These are phyloP conservation scores for Saturnispora diversa DNA, from an alignment of 805 yeast genomes.

Conservation along the genomic window DNA sequence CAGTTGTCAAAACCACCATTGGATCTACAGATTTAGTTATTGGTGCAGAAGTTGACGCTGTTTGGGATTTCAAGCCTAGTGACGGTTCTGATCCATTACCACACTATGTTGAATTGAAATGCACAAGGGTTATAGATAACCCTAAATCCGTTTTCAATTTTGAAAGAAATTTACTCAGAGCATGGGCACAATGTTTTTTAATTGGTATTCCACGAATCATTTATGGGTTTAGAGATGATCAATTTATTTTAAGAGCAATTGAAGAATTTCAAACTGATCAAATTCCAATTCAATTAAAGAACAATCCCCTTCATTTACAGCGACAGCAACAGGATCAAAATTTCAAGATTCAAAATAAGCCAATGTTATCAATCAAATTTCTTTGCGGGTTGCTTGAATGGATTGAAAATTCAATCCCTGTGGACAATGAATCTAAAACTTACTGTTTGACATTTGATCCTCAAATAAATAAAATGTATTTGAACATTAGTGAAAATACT, in stretches of 20 bases:
- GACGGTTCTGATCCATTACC: conserved; percentile 40
- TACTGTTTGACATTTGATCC: conserved; percentile 53
- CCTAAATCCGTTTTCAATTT: conserved; percentile 54
- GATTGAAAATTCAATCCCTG: conserved; percentile 51
- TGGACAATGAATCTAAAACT: conserved; percentile 40
- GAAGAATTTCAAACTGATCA: conserved; percentile 75
- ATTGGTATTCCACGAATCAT: conserved; percentile 75
- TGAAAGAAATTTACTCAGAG: conserved; percentile 65
- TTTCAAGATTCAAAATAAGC: conserved; percentile 44
- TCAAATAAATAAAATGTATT: conserved; percentile 38
- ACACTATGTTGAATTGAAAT: conserved; percentile 83
- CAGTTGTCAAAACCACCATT: conserved; percentile 79
- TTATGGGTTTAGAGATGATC: conserved; percentile 81
- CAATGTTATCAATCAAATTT: conserved; percentile 76
- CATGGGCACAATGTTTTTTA: conserved; percentile 93
- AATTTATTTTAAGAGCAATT: conserved; percentile 51
- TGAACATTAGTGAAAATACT: conserved; percentile 40
- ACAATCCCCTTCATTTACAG: conserved; percentile 32
- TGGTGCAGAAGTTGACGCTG: conserved; percentile 91
- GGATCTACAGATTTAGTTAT: conserved; percentile 60
- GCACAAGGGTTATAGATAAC: conserved; percentile 48
- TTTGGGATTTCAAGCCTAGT: conserved; percentile 66
- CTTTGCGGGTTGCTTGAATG: conserved; percentile 80
- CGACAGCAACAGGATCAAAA: conserved; percentile 29
- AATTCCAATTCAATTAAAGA: conserved; percentile 61